These are phyloP conservation scores for Phytophthora ohioensis DNA, from an alignment of 352 stramenopile genomes.

Conservation along the genomic window DNA sequence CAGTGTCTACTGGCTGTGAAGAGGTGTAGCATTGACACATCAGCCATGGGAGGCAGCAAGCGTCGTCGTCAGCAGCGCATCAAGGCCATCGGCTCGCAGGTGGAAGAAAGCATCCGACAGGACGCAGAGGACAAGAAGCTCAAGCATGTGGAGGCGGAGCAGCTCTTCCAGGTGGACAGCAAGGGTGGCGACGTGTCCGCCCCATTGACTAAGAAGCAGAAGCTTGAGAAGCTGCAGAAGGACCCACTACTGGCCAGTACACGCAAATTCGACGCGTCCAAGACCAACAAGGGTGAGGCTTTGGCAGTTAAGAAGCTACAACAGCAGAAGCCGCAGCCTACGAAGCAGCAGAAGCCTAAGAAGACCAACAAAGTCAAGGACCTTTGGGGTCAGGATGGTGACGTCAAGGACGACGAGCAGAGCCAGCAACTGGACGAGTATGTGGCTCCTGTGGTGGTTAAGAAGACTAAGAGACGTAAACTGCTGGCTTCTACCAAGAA, in stretches of 20 bases:
- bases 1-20: slow-evolving; percentile 31
- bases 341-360: slow-evolving; percentile 24
- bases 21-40: slow-evolving; percentile 24
- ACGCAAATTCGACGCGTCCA: slow-evolving; percentile 73
- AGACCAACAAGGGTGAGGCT: slow-evolving; percentile 67
- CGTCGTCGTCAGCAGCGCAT: slow-evolving; percentile 73
- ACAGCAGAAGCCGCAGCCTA: slow-evolving; percentile 24
- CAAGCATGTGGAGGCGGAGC: slow-evolving; percentile 67
- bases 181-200: slow-evolving; percentile 51
- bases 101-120: slow-evolving; percentile 84
- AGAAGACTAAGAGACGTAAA: slow-evolving; percentile 68
- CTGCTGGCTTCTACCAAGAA: slow-evolving; percentile 67
- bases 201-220: slow-evolving; percentile 76
- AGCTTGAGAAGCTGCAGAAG: slow-evolving; percentile 68
- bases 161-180: slow-evolving; percentile 87
- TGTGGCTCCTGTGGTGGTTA: slow-evolving; percentile 62
- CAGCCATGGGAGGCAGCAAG: slow-evolving; percentile 52
- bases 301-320: slow-evolving; percentile 70
- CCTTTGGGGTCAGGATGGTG: slow-evolving; percentile 62
- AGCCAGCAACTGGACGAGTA: slow-evolving; percentile 64
- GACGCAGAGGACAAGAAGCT: slow-evolving; percentile 84
- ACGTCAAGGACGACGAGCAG: slow-evolving; percentile 45
- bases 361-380: slow-evolving; percentile 30
- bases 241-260: slow-evolving; percentile 73
- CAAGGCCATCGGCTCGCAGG: slow-evolving; percentile 67